Base-by-base conservation (phyloP, 768 basidiomycete species). In the Melanogaster broomeanus region DNA sequence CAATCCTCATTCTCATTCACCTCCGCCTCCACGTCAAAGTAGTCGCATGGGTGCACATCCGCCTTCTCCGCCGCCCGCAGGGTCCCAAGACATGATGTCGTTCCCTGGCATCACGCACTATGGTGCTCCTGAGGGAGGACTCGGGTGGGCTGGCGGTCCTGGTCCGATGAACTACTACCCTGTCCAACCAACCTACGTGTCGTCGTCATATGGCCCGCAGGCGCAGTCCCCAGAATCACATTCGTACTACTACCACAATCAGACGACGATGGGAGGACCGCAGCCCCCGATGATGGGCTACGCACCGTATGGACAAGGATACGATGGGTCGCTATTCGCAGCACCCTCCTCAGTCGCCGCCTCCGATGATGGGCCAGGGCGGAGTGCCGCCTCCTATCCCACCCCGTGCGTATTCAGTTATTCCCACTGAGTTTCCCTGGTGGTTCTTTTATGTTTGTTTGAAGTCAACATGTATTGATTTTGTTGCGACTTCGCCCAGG, bases 321-420 rank as follows among this genome's bases (percentile, higher is more conserved):
- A 28, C 47, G 28, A 39, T 21, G 7, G 16, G 3, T 33, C 44
- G 25, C 41, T n/a, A 42, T 8, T 15, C 50, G 6, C 34, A 19
- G 18, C 30, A n/a, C 11, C 12, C 45, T 12, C 35, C 35, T 10
- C 41, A 39, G 22, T 41, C 48, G n/a, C 21, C 40, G 4, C 30
- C 37, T 28, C 38, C 38, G 12, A 31, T 43, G 21, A 39, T 30
- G 35, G 33, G 22, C n/a, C 27, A 47, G 22, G 55, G 56, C n/a
- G 48, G 62, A 35, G 56, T 51, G 7, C 27, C 60, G 51, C 49
- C 71, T 34, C 15, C 31, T 31, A 55, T 70, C 43, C 71, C 69
- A 21, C 68, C 68, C 51, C 68, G 78, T 79, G 64, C 58, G 72
- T 71, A 48, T 46, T 24, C 24, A 33, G 55, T 50, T 27, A 48